Base-by-base conservation (phyloP, 176 grass and related monocot species). In the Poa pratensis region DNA sequence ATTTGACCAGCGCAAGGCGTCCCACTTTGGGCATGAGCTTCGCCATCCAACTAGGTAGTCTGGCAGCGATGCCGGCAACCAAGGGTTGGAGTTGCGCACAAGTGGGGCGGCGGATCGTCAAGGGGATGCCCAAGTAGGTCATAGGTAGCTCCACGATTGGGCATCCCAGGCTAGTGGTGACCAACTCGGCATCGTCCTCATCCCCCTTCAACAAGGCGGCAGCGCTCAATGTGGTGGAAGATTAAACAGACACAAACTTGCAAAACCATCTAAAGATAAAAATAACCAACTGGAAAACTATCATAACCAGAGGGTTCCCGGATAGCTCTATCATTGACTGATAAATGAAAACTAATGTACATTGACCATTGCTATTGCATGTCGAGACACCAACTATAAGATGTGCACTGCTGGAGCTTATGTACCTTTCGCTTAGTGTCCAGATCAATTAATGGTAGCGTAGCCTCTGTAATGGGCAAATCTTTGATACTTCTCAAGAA, bases 401-500 rank as follows among this genome's bases (percentile, higher is more conserved):
- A 55, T 63, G 14, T 55, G 22, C 3, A 72, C 11, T 34, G 34
- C 0, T 53, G 19, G 61, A 50, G 75, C n/a, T 85, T 54, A 9
- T 14, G 24, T 82, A 95, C 92, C 87, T 95, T 95, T 85, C 75
- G 89, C 64, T 76, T 92, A 65, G 58, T 89, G 39, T 92, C 91
- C 46, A 80, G 77, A 79, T 94, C 96, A 88, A 91, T 72, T 84
- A 91, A 77, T 39, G 89, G 95, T 80, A 80, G 14, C 50, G 83
- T 73, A 84, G 93, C 86, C 67, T 95, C 91, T 77, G 87, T 85
- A 75, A 97, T 93, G 32, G 92, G 95, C 77, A 95, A 83, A 75
- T 97, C 87, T 85, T 95, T 85, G 69, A 95, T 90, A 75, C 87
- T 90, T 80, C 89, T 93, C 48, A 97, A 89, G 82, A 97, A 95